Evolutionary conservation across 768 basidiomycete species (phyloP).

Genomic region (Trametes coccinea): DNA sequence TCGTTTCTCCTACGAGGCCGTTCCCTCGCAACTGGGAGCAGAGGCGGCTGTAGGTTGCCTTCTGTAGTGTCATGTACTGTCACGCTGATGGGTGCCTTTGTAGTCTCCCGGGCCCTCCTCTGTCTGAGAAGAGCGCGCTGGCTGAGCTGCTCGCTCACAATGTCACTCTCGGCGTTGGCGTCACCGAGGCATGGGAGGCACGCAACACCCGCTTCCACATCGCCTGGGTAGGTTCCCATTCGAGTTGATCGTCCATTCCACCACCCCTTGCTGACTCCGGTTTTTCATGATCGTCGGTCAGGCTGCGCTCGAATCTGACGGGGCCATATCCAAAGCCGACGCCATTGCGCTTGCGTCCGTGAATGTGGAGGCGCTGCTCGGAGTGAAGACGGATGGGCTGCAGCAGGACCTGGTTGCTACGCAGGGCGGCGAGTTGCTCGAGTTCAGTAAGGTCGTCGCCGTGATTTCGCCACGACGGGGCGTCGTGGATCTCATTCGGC

Average conservation of each 20-base stretch:
- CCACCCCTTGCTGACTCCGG: neutral
- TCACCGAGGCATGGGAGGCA: conserved; percentile 67
- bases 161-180: conserved; percentile 72
- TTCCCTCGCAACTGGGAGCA: conserved; percentile 75
- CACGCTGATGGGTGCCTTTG: neutral
- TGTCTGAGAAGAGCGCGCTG: conserved; percentile 61
- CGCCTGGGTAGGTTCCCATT: conserved; percentile 61
- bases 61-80: neutral
- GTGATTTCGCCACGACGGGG: conserved; percentile 35
- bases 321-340: conserved; percentile 25
- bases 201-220: conserved; percentile 79
- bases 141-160: conserved; percentile 62
- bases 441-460: conserved; percentile 42
- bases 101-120: conserved; percentile 73
- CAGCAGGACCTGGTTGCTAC: conserved; percentile 33
- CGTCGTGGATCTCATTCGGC: conserved; percentile 28
- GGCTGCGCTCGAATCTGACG: conserved; percentile 31
- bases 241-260: neutral
- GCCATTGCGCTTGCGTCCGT: conserved; percentile 43
- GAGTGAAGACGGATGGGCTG: conserved; percentile 17
- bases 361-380: conserved; percentile 47
- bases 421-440: conserved; percentile 37
- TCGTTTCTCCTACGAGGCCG: conserved; percentile 64
- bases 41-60: conserved; percentile 52
- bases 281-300: neutral